Base-by-base conservation (phyloP, 352 stramenopile species). In the Phytophthora meadii region DNA sequence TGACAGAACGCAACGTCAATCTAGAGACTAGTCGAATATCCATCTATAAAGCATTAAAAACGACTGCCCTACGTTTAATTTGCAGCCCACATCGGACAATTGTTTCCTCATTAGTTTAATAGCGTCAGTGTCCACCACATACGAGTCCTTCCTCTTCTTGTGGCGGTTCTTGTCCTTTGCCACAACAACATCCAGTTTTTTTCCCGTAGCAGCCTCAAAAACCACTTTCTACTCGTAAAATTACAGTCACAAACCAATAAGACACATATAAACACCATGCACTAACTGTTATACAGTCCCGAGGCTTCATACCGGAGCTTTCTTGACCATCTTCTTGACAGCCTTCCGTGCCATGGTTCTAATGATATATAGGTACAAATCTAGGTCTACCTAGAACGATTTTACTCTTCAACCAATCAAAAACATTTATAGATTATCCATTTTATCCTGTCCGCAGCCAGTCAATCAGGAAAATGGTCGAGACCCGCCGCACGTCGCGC, bases 61-160 rank as follows among this genome's bases (percentile, higher is more conserved):
- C 7, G 15, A 27, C 3, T 19, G 10, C 14, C 65, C 41, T 64
- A 78, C 68, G 5, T 69, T 73, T n/a, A 94, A 65, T 54, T 94
- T 92, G 71, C 82, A 92, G 28, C 83, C 87, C 25, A 90, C 47
- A 14, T 65, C 49, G 2, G 71, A 69, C 42, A 94, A 61, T 44
- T 87, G 68, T 64, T 74, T 80, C 39, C 84, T 70, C 77, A 94
- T 87, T 25, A 68, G 37, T 34, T 82, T 70, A 5, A 93, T 60
- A 7, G 65, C 71, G 36, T 90, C 78, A n/a, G 88, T 81, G 25
- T 83, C 74, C 50, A 74, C 37, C 14, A 69, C 51, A 30, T 77
- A 65, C 54, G 54, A 61, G 34, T 24, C 9, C 25, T 67, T 73
- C 54, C 79, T 80, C 61, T 77, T 81, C 55, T 82, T 87, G 32